Conservation (phyloP, 768 basidiomycete species). For the Calocybe indica region DNA sequence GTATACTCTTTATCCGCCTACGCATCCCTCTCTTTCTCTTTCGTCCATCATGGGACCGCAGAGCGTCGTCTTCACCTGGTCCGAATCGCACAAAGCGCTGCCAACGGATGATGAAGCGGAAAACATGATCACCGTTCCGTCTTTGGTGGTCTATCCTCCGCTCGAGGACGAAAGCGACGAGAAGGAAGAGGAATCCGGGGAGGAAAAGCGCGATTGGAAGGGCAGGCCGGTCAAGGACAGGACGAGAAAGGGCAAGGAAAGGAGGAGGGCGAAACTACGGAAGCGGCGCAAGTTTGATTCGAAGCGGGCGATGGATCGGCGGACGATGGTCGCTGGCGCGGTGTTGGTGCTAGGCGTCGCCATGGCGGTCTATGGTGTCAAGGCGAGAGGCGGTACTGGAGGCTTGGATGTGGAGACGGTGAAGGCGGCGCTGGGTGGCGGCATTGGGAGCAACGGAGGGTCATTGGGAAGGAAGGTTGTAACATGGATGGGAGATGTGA, state of each 20-base stretch:
- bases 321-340: constrained; percentile 55
- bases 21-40: constrained; percentile 46
- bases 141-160: constrained; percentile 52
- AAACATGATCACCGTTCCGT: constrained; percentile 47
- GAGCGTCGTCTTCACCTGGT: constrained; percentile 75
- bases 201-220: constrained; percentile 11
- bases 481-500: too few relatives aligned
- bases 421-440: too few relatives aligned
- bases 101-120: constrained; percentile 55
- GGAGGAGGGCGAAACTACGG: constrained; percentile 11
- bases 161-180: constrained; percentile 21
- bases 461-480: too few relatives aligned
- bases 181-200: constrained; percentile 15
- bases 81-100: constrained; percentile 34
- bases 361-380: constrained; percentile 51
- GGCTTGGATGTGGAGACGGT: too few relatives aligned
- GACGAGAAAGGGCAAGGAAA: constrained; percentile 14
- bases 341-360: constrained; percentile 68
- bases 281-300: constrained; percentile 9
- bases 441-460: too few relatives aligned
- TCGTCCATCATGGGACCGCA: constrained; percentile 70
- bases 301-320: constrained; percentile 23
- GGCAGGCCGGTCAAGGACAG: constrained; percentile 12
- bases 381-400: constrained; percentile 15
- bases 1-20: constrained; percentile 51